These are phyloP conservation scores for Fusarium sp. DNA, from an alignment of 2,329 filamentous ascomycete species.

Conservation along the genomic window DNA sequence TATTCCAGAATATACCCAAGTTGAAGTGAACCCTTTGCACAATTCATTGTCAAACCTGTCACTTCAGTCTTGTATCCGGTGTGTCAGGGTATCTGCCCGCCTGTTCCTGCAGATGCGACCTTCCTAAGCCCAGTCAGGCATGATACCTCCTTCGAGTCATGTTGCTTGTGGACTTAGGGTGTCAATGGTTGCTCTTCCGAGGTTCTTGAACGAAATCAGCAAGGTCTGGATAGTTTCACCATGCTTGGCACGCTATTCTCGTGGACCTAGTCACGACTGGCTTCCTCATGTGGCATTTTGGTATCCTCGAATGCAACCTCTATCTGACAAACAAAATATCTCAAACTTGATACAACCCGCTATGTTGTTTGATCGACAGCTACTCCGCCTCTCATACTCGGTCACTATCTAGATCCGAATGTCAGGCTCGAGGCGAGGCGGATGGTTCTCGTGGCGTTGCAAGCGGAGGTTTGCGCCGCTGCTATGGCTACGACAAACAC, in stretches of 20 bases:
- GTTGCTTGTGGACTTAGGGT: constrained; percentile 23
- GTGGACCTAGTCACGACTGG: constrained; percentile 5
- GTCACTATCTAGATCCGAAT: constrained; percentile 28
- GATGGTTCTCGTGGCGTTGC: not conserved
- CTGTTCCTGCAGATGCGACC: constrained; percentile 41
- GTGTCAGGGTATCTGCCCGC: constrained; percentile 36
- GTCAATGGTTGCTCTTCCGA: constrained; percentile 16
- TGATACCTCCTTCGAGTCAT: constrained; percentile 41
- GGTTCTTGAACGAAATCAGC: constrained; percentile 21
- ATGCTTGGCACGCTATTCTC: constrained; percentile 34
- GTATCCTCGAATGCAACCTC: constrained; percentile 25
- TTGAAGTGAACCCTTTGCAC: constrained; percentile 35
- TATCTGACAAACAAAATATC: constrained; percentile 29
- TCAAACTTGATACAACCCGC: constrained; percentile 28
- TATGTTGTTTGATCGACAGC: constrained; percentile 37
- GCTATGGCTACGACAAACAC: constrained; percentile 1
- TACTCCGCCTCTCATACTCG: constrained; percentile 11
- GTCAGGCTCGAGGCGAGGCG: constrained; percentile 1
- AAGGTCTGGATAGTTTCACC: constrained; percentile 35
- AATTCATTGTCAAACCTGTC: constrained; percentile 23
- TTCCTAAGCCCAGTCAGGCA: constrained; percentile 19
- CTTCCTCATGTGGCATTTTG: constrained; percentile 22
- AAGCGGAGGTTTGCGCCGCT: not conserved
- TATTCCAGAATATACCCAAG: constrained; percentile 48
- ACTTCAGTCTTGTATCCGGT: constrained; percentile 38